Base-by-base conservation (phyloP, 2,329 filamentous ascomycete genomes). In the Pseudogymnoascus sp. region DNA sequence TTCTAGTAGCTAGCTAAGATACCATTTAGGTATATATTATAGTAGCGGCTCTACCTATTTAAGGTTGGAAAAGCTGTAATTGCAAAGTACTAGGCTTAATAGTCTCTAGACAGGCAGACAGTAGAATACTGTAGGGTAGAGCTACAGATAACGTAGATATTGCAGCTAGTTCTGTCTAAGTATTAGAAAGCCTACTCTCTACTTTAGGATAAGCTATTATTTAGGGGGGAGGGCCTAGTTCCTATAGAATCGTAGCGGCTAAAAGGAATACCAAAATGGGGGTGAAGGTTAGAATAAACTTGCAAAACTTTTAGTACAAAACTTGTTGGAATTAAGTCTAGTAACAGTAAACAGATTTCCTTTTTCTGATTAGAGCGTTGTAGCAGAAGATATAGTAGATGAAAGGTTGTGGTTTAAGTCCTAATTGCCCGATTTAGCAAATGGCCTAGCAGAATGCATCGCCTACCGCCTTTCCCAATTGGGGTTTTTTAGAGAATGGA, bases 1-100 rank as follows among this genome's bases (percentile, higher is more conserved):
- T 65, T 67, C 35, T 8, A 65, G 19, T 33, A 65, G 35, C 43
- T 65, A 21, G 58, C 55, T 1, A 21, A 67, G 63, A 66, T 26
- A 10, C 45, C 33, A 2, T 66, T 67, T 29, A 55, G 60, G 3
- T 31, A 67, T 12, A 66, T 67, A 26, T 35, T 67, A 23, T n/a
- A 66, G 29, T 67, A 19, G 55, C 6, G 59, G 49, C 49, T 58
- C 5, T 29, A 58, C 2, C 49, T 58, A n/a, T 58, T 58, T 14
- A 0, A 58, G 33, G 58, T 60, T 3, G 10, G 16, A 16, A 29
- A 60, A 3, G 31, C 31, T 8, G n/a, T 14, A 8, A 58, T 67
- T 59, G 19, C 41, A 6, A 63, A 62, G 45, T n/a, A 67, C 55
- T 23, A 67, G 61, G 37, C 62, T n/a, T 8, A n/a, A 38, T 67